A percentile compares a stretch with the other conserved stretches of the same genome.
Evolutionary conservation across 805 yeast genomes (phyloP).

Genomic region (Sungouiozyma ichnusensis): DNA sequence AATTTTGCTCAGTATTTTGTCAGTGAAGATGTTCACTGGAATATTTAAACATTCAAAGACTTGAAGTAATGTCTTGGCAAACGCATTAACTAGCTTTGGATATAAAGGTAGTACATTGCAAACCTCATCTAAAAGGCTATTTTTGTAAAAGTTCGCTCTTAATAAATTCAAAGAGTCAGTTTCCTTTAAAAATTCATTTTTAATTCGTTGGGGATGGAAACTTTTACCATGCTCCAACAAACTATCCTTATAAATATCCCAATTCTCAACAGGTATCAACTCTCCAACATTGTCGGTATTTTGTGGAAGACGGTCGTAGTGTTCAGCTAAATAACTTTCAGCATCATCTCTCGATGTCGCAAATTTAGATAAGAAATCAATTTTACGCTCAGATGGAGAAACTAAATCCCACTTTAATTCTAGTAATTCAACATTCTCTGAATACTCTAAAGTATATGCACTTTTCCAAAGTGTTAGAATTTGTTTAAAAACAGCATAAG

Average conservation of each 20-base stretch:
- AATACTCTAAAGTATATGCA: conserved; percentile 29
- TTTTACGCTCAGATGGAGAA: conserved; percentile 18
- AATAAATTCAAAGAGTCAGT: conserved; percentile 24
- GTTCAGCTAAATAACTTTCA: conserved; percentile 20
- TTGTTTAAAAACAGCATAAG: conserved; percentile 35
- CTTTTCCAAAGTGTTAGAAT: conserved; percentile 36
- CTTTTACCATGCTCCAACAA: background rate
- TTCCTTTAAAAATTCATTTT: background rate
- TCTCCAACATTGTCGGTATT: conserved; percentile 5
- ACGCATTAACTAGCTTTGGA: conserved; percentile 30
- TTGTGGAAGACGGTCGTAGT: conserved; percentile 26
- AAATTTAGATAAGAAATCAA: conserved; percentile 12
- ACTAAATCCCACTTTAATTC: conserved; percentile 25
- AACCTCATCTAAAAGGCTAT: conserved; percentile 32
- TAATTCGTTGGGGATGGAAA: conserved; percentile 5
- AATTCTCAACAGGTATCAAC: background rate
- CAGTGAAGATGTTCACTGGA: conserved; percentile 28
- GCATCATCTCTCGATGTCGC: conserved; percentile 29
- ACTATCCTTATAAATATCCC: background rate
- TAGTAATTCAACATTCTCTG: conserved; percentile 10
- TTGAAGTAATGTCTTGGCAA: conserved; percentile 34
- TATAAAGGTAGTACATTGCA: conserved; percentile 34
- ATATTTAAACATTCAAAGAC: conserved; percentile 27
- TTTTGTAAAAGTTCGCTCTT: conserved; percentile 28
- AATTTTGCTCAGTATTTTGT: conserved; percentile 31